A percentile compares a stretch with the other conserved stretches of the same genome.
These are phyloP conservation scores for Talinum fruticosum DNA, from an alignment of 148 eudicot genomes.

Conservation along the genomic window DNA sequence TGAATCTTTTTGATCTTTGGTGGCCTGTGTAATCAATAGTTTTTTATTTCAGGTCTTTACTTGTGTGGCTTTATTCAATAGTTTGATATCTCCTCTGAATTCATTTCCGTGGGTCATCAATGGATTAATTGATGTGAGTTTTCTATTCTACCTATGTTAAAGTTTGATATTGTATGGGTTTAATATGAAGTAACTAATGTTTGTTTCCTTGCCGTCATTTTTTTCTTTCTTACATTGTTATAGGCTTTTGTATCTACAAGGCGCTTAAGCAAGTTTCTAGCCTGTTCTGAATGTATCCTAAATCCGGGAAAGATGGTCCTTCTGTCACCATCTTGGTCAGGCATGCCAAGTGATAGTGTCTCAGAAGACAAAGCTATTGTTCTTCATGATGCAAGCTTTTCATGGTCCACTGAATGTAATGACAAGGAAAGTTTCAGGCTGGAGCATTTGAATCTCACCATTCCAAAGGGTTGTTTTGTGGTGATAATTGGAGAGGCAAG, in stretches of 20 bases:
- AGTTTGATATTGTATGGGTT: slow-evolving; percentile 4
- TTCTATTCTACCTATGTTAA: slow-evolving; percentile 1
- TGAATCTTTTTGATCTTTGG: neutral
- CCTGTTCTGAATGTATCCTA: slow-evolving; percentile 50
- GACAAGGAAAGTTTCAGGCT: slow-evolving; percentile 40
- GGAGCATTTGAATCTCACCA: slow-evolving; percentile 50
- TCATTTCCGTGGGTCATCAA: slow-evolving; percentile 99
- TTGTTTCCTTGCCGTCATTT: slow-evolving; percentile 12
- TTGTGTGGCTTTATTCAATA: slow-evolving; percentile 90
- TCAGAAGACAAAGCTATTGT: slow-evolving; percentile 48
- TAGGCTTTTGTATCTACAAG: slow-evolving; percentile 80
- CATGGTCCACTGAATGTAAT: slow-evolving; percentile 64
- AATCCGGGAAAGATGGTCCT: slow-evolving; percentile 23
- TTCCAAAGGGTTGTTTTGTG: slow-evolving; percentile 76
- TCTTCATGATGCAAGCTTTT: slow-evolving; percentile 59
- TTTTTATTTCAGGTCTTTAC: slow-evolving; percentile 80
- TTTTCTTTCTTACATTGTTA: slow-evolving; percentile 13
- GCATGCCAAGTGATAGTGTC: slow-evolving; percentile 30
- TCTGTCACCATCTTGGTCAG: slow-evolving; percentile 33
- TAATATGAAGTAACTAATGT: slow-evolving; percentile 7
- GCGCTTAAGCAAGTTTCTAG: slow-evolving; percentile 76
- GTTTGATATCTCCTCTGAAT: slow-evolving; percentile 87
- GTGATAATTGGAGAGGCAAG: slow-evolving; percentile 88
- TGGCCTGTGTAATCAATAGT: slow-evolving; percentile 6
- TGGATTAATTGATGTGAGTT: slow-evolving; percentile 92